These are phyloP conservation scores for Ustilago curta DNA, from an alignment of 1,284 basidiomycete species.

Conservation along the genomic window DNA sequence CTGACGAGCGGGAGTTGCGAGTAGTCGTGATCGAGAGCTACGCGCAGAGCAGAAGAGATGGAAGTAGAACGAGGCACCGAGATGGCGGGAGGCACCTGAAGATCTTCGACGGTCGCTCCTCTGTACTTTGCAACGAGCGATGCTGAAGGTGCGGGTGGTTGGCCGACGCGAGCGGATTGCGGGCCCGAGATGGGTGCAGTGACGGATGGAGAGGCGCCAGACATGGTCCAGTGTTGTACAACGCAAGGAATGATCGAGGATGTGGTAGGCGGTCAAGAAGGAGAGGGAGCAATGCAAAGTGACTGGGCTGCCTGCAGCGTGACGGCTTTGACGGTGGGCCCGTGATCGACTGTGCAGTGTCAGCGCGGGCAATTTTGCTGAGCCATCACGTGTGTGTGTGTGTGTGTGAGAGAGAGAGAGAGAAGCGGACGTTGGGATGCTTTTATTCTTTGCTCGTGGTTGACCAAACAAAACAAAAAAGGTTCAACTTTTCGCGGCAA, in stretches of 20 bases:
- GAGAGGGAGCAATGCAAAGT: slow-evolving; percentile 9
- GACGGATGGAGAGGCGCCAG: slow-evolving; percentile 34
- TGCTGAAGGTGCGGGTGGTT: slow-evolving; percentile 49
- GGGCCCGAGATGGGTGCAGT: slow-evolving; percentile 60
- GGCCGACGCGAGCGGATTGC: slow-evolving; percentile 46
- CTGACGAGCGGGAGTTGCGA: slow-evolving; percentile 60
- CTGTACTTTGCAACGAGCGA: slow-evolving; percentile 55
- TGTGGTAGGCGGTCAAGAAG: not conserved
- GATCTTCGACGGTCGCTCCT: slow-evolving; percentile 63
- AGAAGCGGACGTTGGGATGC: slow-evolving; percentile 4
- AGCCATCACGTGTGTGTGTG: slow-evolving; percentile 10
- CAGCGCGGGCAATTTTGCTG: not conserved
- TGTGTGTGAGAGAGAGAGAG: not conserved
- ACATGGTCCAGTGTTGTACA: slow-evolving; percentile 17
- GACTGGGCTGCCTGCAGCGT: slow-evolving; percentile 21
- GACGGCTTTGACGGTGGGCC: slow-evolving; percentile 19
- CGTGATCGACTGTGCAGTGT: slow-evolving; percentile 17
- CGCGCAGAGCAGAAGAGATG: slow-evolving; percentile 47
- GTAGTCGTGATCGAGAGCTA: slow-evolving; percentile 65
- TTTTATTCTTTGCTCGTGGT: not conserved
- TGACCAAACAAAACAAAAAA: slow-evolving; percentile 8
- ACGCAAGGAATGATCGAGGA: not conserved
- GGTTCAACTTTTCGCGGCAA: not conserved
- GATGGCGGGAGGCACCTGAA: slow-evolving; percentile 63
- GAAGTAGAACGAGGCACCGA: slow-evolving; percentile 52